phyloP scores from a whole-genome alignment of 139 green algal genomes.

The Microglena sp. region DNA sequence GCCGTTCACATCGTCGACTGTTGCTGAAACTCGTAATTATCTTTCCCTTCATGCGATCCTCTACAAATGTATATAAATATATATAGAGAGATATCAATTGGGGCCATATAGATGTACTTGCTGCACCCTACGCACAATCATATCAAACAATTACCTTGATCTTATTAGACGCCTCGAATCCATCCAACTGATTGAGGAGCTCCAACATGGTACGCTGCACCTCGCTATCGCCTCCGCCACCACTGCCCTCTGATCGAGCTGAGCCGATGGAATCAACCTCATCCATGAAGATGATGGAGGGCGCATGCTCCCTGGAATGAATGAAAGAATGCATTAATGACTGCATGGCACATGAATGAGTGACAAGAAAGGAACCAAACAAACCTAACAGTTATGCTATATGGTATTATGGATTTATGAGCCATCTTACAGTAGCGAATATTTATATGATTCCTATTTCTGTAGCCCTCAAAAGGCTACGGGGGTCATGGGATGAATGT shows the following conservation, averaged over 20 bases:
- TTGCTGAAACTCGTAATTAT: background rate
- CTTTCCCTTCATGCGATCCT: background rate
- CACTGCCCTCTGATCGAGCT: conserved; percentile 75
- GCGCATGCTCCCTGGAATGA: conserved; percentile 76
- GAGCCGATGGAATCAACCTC: conserved; percentile 98
- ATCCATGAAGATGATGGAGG: conserved; percentile 97
- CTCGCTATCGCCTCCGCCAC: conserved; percentile 87
- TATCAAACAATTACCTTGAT: conserved; percentile 67
- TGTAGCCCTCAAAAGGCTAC: no score
- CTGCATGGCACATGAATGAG: background rate
- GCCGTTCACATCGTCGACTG: background rate
- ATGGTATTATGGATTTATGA: no score
- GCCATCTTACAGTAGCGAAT: no score
- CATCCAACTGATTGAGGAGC: conserved; percentile 99
- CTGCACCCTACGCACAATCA: no score
- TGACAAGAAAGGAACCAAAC: background rate
- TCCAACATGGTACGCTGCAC: conserved; percentile 99
- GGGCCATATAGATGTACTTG: no score
- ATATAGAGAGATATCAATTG: no score
- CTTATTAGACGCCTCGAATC: conserved; percentile 97
- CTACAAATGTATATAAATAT: background rate
- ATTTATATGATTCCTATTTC: no score
- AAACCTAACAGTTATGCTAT: no score
- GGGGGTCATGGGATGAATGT: no score
- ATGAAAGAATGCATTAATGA: background rate